Percentiles rank a stretch among this genome's conserved stretches.
Evolutionary conservation across 257 asterid genomes (phyloP).

Genomic region (Solanum tarapatanum): DNA sequence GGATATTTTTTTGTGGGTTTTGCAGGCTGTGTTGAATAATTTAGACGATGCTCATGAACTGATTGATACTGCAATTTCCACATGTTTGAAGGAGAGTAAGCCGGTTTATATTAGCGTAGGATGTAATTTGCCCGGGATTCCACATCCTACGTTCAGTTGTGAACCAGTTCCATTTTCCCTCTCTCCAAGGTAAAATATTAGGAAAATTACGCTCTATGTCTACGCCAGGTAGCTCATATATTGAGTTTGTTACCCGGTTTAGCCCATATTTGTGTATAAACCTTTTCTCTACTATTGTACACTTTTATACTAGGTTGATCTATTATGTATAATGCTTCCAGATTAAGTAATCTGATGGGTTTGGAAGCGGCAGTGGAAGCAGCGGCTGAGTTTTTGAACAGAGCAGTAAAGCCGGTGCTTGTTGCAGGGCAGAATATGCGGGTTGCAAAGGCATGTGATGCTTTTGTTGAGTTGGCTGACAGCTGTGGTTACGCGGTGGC

Average conservation of each 20-base stretch:
- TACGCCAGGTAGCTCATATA: background rate
- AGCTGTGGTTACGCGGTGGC: constrained; percentile 52
- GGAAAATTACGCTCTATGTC: background rate
- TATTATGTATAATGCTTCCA: too few species aligned
- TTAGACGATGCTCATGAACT: constrained; percentile 79
- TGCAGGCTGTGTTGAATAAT: constrained; percentile 68
- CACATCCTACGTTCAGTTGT: constrained; percentile 57
- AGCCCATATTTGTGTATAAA: too few species aligned
- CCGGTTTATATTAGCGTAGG: constrained; percentile 68
- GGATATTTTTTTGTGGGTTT: background rate
- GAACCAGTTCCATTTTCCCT: constrained; percentile 69
- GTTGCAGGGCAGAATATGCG: constrained; percentile 75
- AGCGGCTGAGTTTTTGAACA: constrained; percentile 57
- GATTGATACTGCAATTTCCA: constrained; percentile 70
- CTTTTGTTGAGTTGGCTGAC: constrained; percentile 56
- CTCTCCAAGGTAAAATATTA: constrained; percentile 37
- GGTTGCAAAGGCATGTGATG: constrained; percentile 48
- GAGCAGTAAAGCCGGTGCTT: constrained; percentile 82
- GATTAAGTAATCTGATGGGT: constrained; percentile 49
- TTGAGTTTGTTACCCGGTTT: background rate
- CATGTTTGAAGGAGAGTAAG: constrained; percentile 75
- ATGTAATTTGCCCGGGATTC: constrained; percentile 63
- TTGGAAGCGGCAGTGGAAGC: constrained; percentile 73
- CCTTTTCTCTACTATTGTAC: too few species aligned
- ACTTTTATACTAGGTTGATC: background rate